Evolutionary conservation across 2,329 filamentous ascomycete genomes (phyloP), one percentile per base, ranked within the genome.

Genomic region (Rhinocladiella mackenziei): DNA sequence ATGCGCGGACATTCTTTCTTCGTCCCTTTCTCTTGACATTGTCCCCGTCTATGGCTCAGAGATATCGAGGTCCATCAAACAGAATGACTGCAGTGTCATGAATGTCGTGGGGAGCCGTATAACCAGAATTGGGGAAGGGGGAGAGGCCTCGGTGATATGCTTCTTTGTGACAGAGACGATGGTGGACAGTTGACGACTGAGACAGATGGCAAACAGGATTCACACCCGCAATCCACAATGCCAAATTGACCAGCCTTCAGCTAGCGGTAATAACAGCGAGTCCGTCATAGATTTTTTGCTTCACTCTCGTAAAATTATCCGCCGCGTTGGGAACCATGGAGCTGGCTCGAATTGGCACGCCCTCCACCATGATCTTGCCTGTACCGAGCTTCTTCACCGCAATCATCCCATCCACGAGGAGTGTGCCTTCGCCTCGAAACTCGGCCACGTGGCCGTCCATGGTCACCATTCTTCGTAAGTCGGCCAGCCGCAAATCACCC

Each of bases 261-360:
- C 75, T 77, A 33, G 86, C 86, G 11, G 84, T 84, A 54, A 98
- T 89, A 48, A 97, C 87, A 23, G 92, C 92, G 62, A 98, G 67
- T 6, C 88, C 89, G 56, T 94, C 87, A 63, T 98, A 98, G 54
- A 98, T 94, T 66, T 86, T 89, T 66, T 75, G 82, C 69, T 87
- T 87, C 7, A 97, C 91, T 39, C 86, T 86, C 60, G 88, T 86
- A 61, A 96, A 94, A 25, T 85, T 89, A 29, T 73, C 74, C 45
- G 80, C 79, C 38, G 74, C 68, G 20, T 71, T 70, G 45, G 73
- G 66, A 39, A 59, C 37, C 65, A 65, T 4, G 63, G 65, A 13
- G 64, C 63, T 2, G 68, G 35, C 64, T 20, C 72, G 70, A 45
- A 80, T 65, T 1, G 80, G 84, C 4, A 84, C 80, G 47, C 83